Evolutionary conservation across 129 eudicot species (phyloP), one percentile per base, ranked within the genome.

Genomic region (Escallonia rubra): DNA sequence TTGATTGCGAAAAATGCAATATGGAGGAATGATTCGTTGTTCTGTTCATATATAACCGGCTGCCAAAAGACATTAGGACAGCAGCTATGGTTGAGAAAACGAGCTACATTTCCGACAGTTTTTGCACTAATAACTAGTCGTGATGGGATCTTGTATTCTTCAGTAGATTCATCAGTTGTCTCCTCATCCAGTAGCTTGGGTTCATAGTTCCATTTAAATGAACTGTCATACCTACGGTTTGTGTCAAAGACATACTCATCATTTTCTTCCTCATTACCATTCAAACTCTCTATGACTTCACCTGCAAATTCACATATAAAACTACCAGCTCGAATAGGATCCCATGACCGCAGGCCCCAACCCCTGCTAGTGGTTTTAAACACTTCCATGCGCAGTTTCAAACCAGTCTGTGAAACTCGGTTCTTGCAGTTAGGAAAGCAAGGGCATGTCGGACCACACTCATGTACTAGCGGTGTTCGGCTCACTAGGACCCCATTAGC

Each of bases 341-440:
- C 90, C 86, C 86, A 81, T 44, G 90, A 80, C 66, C 90, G 66
- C 69, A 85, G 68, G 38, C 86, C 90, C 90, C 90, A 85, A 58
- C 90, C 86, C 44, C 64, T 81, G 44, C 81, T 74, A 58, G 72
- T 74, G 2, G 90, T 80, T 74, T 62, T 78, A 68, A 81, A 85
- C 49, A 85, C 90, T 56, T 85, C 90, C 51, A 85, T 68, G 14
- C 78, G 78, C 10, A 74, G 75, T 53, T 81, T 85, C 3, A 85
- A 44, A 4, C 90, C 86, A 43, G 61, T 43, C 72, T 85, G 90
- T 7, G 81, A 77, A 34, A 85, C 78, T 41, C 86, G 68, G 74
- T 81, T 85, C 72, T 81, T 78, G 58, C 90, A 85, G 9, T 61
- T 81, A 13, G 90, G 55, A 51, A 80, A 66, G 61, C 90, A 85